Base-by-base conservation (phyloP, 768 basidiomycete species). In the Auricularia sp. region DNA sequence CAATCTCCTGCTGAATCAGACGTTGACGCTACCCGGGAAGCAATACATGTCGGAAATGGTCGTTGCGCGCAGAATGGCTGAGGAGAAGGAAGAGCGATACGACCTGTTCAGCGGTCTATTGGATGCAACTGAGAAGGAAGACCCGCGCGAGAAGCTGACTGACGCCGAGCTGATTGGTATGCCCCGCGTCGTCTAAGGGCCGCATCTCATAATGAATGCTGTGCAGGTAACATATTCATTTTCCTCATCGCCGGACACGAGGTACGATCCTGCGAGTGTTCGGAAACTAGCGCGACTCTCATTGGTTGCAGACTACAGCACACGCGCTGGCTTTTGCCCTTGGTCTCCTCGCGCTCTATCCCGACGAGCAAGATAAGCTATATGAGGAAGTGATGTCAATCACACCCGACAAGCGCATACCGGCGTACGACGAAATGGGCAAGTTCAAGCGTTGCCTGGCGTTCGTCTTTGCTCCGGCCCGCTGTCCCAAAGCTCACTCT, bases 331-430 rank as follows among this genome's bases (percentile, higher is more conserved):
- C 81, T 0, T 82, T 77, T 10, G 78, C 81, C 0, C 68, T 85
- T 10, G 82, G 76, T 0, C 77, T 78, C 68, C 72, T 85, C 18
- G 76, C 80, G 1, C 64, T 81, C 11, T 67, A 82, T 69, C 74
- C 78, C 4, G 78, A 81, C 13, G 73, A 81, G 18, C 83, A 85
- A 71, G 73, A 81, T 16, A 81, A 81, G 66, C 74, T 82, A 6
- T 73, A 78, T 65, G 72, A 79, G 14, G 78, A 84, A 44, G 79
- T 83, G n/a, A 64, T 74, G 11, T 69, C 70, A 5, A 74, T 80
- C 39, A 70, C 47, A 18, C 21, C 47, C 47, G 47, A 6, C 18
- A 18, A 21, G 47, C 18, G 47, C 47, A 29, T 18, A 51, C 47
- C 47, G 39, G 13, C 39, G 10, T 51, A 51, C 21, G 47, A 51